phyloP scores from a whole-genome alignment of 768 basidiomycete genomes.

The Serendipita indica region DNA sequence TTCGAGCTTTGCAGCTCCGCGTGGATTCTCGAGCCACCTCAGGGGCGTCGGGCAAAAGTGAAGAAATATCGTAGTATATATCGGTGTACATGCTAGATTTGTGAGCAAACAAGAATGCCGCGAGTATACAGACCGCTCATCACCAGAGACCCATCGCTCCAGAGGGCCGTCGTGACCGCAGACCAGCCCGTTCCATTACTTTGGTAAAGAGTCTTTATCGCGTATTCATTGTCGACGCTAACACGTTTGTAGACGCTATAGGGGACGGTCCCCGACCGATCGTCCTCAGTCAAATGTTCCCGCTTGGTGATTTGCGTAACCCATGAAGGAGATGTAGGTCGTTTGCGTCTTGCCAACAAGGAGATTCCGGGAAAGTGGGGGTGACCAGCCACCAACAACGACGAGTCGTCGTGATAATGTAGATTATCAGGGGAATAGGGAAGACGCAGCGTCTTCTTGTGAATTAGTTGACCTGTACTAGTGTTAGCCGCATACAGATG shows the following conservation, averaged over 20 bases:
- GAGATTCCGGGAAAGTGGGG: constrained; percentile 43
- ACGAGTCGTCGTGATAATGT: constrained; percentile 32
- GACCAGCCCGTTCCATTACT: constrained; percentile 35
- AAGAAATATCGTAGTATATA: too few species aligned
- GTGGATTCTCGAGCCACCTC: too few species aligned
- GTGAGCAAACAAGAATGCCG: constrained; percentile 15
- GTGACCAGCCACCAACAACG: constrained; percentile 49
- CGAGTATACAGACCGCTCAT: constrained; percentile 15
- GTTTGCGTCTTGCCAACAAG: constrained; percentile 31
- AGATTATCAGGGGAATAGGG: constrained; percentile 56
- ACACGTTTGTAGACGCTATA: constrained; percentile 33
- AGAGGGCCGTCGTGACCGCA: constrained; percentile 8
- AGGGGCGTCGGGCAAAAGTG: too few species aligned
- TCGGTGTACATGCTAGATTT: too few species aligned
- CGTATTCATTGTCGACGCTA: constrained; percentile 24
- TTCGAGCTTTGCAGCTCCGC: too few species aligned
- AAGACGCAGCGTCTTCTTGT: constrained; percentile 27
- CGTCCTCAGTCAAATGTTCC: constrained; percentile 10
- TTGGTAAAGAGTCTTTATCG: constrained; percentile 53
- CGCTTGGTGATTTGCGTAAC: constrained; percentile 28
- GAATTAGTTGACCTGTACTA: constrained; percentile 30
- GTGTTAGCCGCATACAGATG: constrained; percentile 34
- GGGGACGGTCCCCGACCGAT: constrained; percentile 34
- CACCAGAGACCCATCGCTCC: constrained; percentile 10
- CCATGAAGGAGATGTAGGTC: constrained; percentile 41